A percentile compares a stretch with the other conserved stretches of the same genome.
Conservation (phyloP, 2,329 filamentous ascomycete genomes). For the Knufia fluminis region DNA sequence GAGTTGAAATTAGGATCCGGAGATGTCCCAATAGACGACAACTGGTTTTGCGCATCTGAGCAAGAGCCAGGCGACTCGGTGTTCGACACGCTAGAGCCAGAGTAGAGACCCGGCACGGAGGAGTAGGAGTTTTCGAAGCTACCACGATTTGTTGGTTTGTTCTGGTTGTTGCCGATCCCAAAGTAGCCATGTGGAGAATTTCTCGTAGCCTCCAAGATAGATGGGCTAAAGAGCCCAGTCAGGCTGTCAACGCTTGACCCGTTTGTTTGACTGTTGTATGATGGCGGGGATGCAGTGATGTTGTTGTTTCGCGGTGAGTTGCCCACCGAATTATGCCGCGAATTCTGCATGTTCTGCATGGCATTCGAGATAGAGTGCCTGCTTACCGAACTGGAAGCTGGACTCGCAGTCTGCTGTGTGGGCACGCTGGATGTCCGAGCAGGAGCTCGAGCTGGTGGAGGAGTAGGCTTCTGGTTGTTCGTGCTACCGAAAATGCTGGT, state of each 20-base stretch:
- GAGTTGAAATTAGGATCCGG: constrained; percentile 38
- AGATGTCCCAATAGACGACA: constrained; percentile 43
- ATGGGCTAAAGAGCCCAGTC: constrained; percentile 52
- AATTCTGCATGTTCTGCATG: constrained; percentile 4
- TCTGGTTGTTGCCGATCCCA: constrained; percentile 30
- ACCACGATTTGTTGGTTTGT: constrained; percentile 22
- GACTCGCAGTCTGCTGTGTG: not conserved
- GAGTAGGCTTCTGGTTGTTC: not conserved
- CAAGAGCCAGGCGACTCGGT: constrained; percentile 41
- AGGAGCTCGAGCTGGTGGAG: not conserved
- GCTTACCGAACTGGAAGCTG: not conserved
- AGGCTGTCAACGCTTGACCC: constrained; percentile 34
- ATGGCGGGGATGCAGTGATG: constrained; percentile 16
- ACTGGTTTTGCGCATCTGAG: constrained; percentile 37
- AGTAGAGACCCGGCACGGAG: constrained; percentile 22
- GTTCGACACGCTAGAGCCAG: constrained; percentile 30
- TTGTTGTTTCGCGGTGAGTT: constrained; percentile 17
- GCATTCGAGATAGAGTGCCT: constrained; percentile 6
- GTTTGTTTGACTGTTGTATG: constrained; percentile 14
- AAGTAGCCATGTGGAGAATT: constrained; percentile 33
- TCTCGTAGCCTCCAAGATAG: constrained; percentile 39
- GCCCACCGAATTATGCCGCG: constrained; percentile 16
- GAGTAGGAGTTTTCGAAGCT: constrained; percentile 26
- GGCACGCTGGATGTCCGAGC: not conserved
- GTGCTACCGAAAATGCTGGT: not conserved